These are phyloP conservation scores for Dichotomopilus funicola DNA, from an alignment of 2,329 filamentous ascomycete species.

Conservation along the genomic window DNA sequence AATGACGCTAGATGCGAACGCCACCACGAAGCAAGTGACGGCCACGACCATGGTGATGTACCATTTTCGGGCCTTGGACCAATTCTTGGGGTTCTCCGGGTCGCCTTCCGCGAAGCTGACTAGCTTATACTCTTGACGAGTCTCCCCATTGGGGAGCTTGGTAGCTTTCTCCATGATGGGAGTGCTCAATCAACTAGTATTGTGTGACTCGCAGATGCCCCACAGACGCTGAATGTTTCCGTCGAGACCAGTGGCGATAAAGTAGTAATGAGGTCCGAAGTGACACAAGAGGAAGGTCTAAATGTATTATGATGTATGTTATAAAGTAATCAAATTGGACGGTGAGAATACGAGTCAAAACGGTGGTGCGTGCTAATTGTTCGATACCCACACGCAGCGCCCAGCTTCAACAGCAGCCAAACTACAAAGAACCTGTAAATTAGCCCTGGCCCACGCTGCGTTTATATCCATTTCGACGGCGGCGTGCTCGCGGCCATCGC, in stretches of 20 bases:
- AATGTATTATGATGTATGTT: not conserved
- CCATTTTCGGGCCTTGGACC: constrained; percentile 73
- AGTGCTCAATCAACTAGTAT: not conserved
- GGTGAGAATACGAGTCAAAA: no score
- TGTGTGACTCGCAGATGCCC: not conserved
- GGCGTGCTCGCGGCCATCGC: no score
- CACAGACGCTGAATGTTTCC: not conserved
- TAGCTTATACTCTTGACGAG: constrained; percentile 39
- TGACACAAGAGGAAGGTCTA: not conserved
- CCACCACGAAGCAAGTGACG: constrained; percentile 66
- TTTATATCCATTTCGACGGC: no score
- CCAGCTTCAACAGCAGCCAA: no score
- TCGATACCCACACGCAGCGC: no score
- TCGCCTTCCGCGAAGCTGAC: constrained; percentile 63
- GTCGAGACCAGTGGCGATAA: no score
- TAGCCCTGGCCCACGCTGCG: no score
- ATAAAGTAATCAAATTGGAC: no score
- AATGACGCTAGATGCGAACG: constrained; percentile 66
- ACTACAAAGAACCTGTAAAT: no score
- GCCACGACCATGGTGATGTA: constrained; percentile 82
- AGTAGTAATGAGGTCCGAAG: no score
- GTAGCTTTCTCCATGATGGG: constrained; percentile 12
- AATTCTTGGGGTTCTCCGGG: constrained; percentile 78
- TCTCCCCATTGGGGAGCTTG: constrained; percentile 11
- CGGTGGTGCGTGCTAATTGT: no score